Evolutionary conservation across 768 basidiomycete species (phyloP).

Genomic region (Tephrocybe rancida): DNA sequence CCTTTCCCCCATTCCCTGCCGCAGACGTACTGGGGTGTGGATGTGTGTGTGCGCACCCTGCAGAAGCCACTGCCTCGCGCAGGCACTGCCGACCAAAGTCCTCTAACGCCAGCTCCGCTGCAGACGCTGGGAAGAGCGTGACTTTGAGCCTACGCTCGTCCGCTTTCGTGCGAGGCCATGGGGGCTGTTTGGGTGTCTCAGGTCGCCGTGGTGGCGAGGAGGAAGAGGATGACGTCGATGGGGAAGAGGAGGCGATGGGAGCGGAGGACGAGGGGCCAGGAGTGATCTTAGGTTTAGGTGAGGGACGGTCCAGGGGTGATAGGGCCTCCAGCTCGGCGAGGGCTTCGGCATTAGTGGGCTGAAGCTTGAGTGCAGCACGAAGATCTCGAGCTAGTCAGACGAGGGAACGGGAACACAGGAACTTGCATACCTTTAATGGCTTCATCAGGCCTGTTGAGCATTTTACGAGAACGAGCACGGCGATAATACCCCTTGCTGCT

Average conservation of each 20-base stretch:
- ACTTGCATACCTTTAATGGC: conserved; percentile 57
- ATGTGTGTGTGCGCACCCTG: neutral
- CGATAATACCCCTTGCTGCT: conserved; percentile 74
- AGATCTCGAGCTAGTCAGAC: conserved; percentile 44
- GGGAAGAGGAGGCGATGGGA: conserved; percentile 19
- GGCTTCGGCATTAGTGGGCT: conserved; percentile 68
- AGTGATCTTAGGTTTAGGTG: conserved; percentile 4
- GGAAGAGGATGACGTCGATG: conserved; percentile 25
- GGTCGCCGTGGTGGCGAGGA: conserved; percentile 33
- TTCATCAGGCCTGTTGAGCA: conserved; percentile 56
- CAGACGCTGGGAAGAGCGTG: conserved; percentile 43
- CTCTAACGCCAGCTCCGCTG: conserved; percentile 23
- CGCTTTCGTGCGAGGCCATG: conserved; percentile 51
- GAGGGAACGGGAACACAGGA: neutral
- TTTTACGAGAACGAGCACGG: conserved; percentile 66
- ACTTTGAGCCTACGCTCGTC: conserved; percentile 62
- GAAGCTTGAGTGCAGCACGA: conserved; percentile 58
- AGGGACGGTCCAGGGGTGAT: conserved; percentile 19
- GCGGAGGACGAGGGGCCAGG: conserved; percentile 3
- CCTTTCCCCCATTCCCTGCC: too few relatives aligned
- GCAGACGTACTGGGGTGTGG: conserved; percentile 5
- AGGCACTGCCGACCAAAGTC: conserved; percentile 14
- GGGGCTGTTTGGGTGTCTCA: conserved; percentile 35
- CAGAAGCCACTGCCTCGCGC: neutral
- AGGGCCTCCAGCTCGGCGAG: conserved; percentile 53